phyloP scores from a whole-genome alignment of 331 rosid species.

The Ulmus americana region DNA sequence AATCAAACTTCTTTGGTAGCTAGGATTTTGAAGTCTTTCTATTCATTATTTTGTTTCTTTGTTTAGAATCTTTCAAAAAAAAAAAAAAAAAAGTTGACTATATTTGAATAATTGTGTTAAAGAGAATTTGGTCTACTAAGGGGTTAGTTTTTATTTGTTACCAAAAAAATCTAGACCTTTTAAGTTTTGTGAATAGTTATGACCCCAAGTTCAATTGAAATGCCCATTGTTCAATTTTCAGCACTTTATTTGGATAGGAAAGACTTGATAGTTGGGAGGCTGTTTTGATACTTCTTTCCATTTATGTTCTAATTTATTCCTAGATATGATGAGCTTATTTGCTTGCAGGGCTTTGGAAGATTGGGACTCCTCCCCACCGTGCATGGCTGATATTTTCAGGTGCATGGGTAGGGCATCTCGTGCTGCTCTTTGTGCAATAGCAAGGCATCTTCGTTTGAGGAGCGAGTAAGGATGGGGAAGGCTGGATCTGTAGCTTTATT shows the following conservation, averaged over 20 bases:
- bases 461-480: slow-evolving; percentile 73
- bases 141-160: neutral
- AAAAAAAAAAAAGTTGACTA: no score
- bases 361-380: slow-evolving; percentile 90
- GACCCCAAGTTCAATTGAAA: no score
- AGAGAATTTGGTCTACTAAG: neutral
- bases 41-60: no score
- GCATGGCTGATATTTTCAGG: slow-evolving; percentile 81
- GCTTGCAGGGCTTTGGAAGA: slow-evolving; percentile 84
- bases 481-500: slow-evolving; percentile 13
- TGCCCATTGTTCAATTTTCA: no score
- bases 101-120: no score
- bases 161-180: neutral
- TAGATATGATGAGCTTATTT: neutral
- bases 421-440: slow-evolving; percentile 66
- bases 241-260: no score
- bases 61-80: no score
- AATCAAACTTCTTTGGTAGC: neutral
- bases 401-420: slow-evolving; percentile 96
- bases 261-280: no score
- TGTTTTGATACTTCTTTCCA: neutral
- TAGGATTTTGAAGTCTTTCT: neutral
- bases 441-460: slow-evolving; percentile 83
- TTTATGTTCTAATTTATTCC: neutral
- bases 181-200: no score